phyloP scores from a whole-genome alignment of 2,329 filamentous ascomycete species.

The Aulographum hederae region DNA sequence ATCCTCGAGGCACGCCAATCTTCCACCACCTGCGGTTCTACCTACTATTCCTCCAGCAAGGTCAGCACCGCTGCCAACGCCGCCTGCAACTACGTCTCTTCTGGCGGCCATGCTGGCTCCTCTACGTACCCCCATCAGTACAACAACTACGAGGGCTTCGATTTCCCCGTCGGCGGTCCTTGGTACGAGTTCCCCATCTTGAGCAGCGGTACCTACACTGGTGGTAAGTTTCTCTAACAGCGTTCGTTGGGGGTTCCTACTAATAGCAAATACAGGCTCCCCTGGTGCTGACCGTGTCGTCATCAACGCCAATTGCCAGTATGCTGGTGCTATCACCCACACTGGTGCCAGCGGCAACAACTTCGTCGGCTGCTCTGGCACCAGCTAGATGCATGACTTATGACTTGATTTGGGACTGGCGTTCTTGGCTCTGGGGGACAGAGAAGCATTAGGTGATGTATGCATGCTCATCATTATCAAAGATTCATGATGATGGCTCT shows the following conservation, averaged over 20 bases:
- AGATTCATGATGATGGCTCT: no score
- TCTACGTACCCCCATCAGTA: conserved; percentile 39
- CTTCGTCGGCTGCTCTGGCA: conserved; percentile 44
- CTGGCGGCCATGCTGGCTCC: conserved; percentile 18
- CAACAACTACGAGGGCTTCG: conserved; percentile 45
- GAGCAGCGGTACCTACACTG: conserved; percentile 30
- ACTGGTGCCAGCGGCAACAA: conserved; percentile 49
- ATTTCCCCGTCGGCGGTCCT: conserved; percentile 36
- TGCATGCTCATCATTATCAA: no score
- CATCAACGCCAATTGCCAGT: conserved; percentile 36
- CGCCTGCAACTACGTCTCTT: conserved; percentile 32
- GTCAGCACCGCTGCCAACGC: conserved; percentile 30
- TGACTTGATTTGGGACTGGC: no score
- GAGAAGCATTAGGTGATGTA: no score
- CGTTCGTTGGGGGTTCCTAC: conserved; percentile 2
- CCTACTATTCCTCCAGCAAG: neutral
- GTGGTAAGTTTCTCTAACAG: conserved; percentile 23
- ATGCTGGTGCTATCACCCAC: conserved; percentile 50
- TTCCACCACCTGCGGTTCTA: neutral
- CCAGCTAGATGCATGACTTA: conserved; percentile 10
- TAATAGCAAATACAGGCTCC: conserved; percentile 23
- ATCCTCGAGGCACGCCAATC: neutral
- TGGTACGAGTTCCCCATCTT: conserved; percentile 48
- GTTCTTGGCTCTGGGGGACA: no score
- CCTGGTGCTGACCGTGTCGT: conserved; percentile 48